Base-by-base conservation (phyloP, 2,329 filamentous ascomycete species). In the Metarhizium robertsii region DNA sequence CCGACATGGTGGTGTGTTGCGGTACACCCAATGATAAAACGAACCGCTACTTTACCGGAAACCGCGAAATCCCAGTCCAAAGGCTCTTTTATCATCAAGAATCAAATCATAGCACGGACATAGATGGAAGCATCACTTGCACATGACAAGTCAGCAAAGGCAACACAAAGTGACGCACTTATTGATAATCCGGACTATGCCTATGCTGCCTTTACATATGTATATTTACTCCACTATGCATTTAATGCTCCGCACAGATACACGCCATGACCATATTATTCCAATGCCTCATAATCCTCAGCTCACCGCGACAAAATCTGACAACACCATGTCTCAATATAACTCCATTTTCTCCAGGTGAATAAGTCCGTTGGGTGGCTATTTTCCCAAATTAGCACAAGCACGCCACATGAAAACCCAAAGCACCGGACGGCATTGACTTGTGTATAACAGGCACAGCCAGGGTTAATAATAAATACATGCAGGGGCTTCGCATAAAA, bases 311-410 rank as follows among this genome's bases (percentile, higher is more conserved):
- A 20, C 52, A 34, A 45, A 10, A 46, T n/a, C n/a, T 36, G 38
- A 34, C 16, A 47, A 20, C 18, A 51, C 11, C 32, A 51, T 18
- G 10, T 6, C 30, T 57, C 47, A 57, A 54, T 72, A 72, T 20
- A 75, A 56, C 48, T 77, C 72, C 67, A 76, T 71, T 58, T 74
- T 78, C 63, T 84, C 80, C 4, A 87, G 71, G 62, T 86, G 81
- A 55, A 86, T 81, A 52, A 86, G 67, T 2, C 83, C 83, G 61
- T 86, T 85, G 1, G 80, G 76, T 30, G 84, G 82, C 84, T 86
- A 63, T 36, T 18, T 14, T 32, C 25, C 53, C 42, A 56, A 52
- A 61, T 66, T 54, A 69, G 63, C 55, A 60, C 6, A 6, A n/a
- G 25, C 25, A 30, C 25, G 25, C 45, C 25, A 45, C 42, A n/a